phyloP scores from a whole-genome alignment of 805 yeast species.

The Kodamaea hsintzibuensis region DNA sequence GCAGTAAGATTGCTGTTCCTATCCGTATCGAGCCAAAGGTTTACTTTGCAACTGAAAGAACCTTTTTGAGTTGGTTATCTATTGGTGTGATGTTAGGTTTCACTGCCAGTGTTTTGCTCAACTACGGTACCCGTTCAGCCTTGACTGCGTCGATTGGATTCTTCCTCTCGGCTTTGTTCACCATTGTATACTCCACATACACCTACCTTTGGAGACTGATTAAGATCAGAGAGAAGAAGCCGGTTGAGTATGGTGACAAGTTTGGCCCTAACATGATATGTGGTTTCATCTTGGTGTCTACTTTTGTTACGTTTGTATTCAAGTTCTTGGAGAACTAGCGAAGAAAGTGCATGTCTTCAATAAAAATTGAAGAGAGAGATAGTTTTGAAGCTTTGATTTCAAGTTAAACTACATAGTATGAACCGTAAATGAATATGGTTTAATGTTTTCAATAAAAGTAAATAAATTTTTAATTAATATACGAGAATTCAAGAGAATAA shows the following conservation, averaged over 20 bases:
- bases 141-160: constrained; percentile 85
- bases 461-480: too few relatives aligned
- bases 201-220: constrained; percentile 80
- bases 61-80: constrained; percentile 90
- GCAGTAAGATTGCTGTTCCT: constrained; percentile 87
- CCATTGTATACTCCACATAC: constrained; percentile 69
- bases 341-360: not conserved
- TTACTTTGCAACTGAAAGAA: constrained; percentile 97
- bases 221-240: constrained; percentile 78
- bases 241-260: constrained; percentile 83
- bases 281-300: constrained; percentile 66
- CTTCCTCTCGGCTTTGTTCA: constrained; percentile 73
- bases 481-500: too few relatives aligned
- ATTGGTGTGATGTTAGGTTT: constrained; percentile 86
- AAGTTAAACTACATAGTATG: too few relatives aligned
- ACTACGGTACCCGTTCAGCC: constrained; percentile 77
- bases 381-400: not conserved
- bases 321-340: constrained; percentile 36
- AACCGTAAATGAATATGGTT: too few relatives aligned
- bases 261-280: constrained; percentile 87
- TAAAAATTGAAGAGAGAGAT: not conserved
- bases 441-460: too few relatives aligned
- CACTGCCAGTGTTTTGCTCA: constrained; percentile 81
- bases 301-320: constrained; percentile 61
- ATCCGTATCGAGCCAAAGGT: constrained; percentile 98